Base-by-base conservation (phyloP, 2,329 filamentous ascomycete genomes). In the Pestalotiopsis sp. region DNA sequence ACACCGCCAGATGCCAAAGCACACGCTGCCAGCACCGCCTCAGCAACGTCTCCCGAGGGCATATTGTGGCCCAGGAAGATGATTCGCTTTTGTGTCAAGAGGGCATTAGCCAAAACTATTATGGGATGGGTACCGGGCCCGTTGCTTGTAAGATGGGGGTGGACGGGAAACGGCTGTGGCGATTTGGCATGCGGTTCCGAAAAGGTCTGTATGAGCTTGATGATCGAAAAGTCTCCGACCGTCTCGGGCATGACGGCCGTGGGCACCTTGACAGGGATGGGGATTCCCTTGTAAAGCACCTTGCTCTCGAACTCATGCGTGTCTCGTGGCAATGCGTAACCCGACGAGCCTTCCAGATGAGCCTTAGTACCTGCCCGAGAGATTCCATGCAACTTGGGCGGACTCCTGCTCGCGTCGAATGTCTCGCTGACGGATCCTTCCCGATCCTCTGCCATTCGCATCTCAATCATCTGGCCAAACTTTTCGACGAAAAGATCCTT, bases 401-500 rank as follows among this genome's bases (percentile, higher is more conserved):
- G 85, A 68, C 84, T 88, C 68, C 80, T 81, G 74, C 82, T 83
- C 31, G 84, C 81, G 62, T 88, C 85, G 23, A 83, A 78, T 12
- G 83, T 78, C 70, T 86, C 79, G 58, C 80, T 66, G 67, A 81
- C 70, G 76, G 79, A 78, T 23, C 83, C 83, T 20, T 81, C 82
- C 60, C 83, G 81, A 72, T 90, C 93, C 71, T 93, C 90, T 13
- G 87, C 87, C 79, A 94, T 90, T 57, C 93, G 90, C 81, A 93
- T 93, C 73, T 95, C 89, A 68, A 97, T 92, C 91, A 98, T 97
- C 71, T 92, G 90, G 80, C 98, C 94, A 75, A 99, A 99, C 78
- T 98, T 99, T 78, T 99, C 96, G 39, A 98, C 89, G 77, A 99
- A 99, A 75, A 99, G 89, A 78, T 99, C 96, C 78, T 97, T 97